Evolutionary conservation across 2,329 filamentous ascomycete species (phyloP).

Genomic region (Diaporthe destruens): DNA sequence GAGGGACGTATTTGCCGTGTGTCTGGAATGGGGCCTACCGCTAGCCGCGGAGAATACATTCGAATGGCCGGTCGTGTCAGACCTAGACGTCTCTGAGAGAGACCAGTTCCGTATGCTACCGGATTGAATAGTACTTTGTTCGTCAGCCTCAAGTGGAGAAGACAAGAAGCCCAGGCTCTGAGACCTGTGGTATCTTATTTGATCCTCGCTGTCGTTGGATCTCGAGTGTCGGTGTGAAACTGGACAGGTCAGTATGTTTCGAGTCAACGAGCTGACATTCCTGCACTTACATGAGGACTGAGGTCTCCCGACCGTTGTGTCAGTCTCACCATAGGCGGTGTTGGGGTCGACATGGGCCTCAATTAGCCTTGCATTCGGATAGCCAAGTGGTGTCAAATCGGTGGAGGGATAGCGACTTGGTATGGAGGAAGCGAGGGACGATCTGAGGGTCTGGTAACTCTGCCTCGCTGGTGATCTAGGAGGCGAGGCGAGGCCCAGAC

Average conservation of each 20-base stretch:
- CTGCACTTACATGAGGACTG: constrained; percentile 24
- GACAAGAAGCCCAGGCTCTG: constrained; percentile 42
- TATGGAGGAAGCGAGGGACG: constrained; percentile 37
- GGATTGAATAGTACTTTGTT: constrained; percentile 52
- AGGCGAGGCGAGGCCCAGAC: background rate
- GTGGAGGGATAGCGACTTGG: constrained; percentile 32
- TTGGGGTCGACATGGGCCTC: background rate
- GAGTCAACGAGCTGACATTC: background rate
- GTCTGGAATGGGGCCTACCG: constrained; percentile 55
- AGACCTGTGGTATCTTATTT: constrained; percentile 45
- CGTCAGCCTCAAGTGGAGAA: constrained; percentile 52
- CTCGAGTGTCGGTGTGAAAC: constrained; percentile 28
- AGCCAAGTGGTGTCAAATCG: constrained; percentile 36
- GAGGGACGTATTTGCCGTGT: constrained; percentile 60
- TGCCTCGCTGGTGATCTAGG: constrained; percentile 11
- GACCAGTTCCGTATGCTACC: constrained; percentile 57
- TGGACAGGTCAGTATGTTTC: constrained; percentile 5
- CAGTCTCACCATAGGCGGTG: background rate
- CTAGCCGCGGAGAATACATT: constrained; percentile 49
- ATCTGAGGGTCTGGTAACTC: constrained; percentile 34
- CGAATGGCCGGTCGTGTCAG: constrained; percentile 56
- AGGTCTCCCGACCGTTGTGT: constrained; percentile 3
- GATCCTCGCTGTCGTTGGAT: constrained; percentile 35
- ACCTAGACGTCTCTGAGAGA: constrained; percentile 57
- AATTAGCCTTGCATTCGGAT: constrained; percentile 11